These are phyloP conservation scores for Cordyceps fumosorosea DNA, from an alignment of 2,329 filamentous ascomycete species.

Conservation along the genomic window DNA sequence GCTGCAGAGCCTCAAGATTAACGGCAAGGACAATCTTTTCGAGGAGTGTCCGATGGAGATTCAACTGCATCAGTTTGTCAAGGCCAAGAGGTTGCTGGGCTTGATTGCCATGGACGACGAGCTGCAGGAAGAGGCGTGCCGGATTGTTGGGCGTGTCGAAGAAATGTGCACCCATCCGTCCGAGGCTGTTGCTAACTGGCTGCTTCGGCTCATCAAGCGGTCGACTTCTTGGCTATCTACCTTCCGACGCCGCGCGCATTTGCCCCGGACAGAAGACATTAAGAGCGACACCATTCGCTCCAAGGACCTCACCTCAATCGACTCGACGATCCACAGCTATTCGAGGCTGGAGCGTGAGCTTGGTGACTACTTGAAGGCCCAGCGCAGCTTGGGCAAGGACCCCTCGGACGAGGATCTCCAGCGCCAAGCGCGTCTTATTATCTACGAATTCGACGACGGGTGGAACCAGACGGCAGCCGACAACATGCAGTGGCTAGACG, in stretches of 20 bases:
- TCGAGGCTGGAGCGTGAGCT: conserved; percentile 50
- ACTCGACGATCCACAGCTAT: conserved; percentile 54
- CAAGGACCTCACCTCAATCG: conserved; percentile 47
- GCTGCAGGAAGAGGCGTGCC: conserved; percentile 53
- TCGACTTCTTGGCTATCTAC: conserved; percentile 48
- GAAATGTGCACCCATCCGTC: conserved; percentile 42
- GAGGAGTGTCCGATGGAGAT: conserved; percentile 49
- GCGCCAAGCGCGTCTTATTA: conserved; percentile 51
- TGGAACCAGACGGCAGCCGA: conserved; percentile 61
- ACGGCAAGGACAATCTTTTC: conserved; percentile 51
- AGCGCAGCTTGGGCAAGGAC: conserved; percentile 38
- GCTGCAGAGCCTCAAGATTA: conserved; percentile 45
- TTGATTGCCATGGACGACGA: conserved; percentile 54
- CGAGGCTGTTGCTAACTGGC: conserved; percentile 47
- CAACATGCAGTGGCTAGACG: conserved; percentile 44
- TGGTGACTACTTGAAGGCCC: conserved; percentile 42
- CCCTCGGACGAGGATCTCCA: conserved; percentile 50
- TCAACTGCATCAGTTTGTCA: conserved; percentile 49
- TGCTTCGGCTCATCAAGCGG: conserved; percentile 44
- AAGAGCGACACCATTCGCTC: conserved; percentile 41
- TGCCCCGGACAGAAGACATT: conserved; percentile 52
- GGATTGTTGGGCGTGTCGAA: conserved; percentile 51
- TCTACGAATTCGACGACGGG: conserved; percentile 55
- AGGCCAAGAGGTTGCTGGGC: conserved; percentile 45
- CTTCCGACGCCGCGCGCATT: conserved; percentile 50